A percentile compares a stretch with the other conserved stretches of the same genome.
Evolutionary conservation across 345 rosid genomes (phyloP).

Genomic region (Eutrema japonicum): DNA sequence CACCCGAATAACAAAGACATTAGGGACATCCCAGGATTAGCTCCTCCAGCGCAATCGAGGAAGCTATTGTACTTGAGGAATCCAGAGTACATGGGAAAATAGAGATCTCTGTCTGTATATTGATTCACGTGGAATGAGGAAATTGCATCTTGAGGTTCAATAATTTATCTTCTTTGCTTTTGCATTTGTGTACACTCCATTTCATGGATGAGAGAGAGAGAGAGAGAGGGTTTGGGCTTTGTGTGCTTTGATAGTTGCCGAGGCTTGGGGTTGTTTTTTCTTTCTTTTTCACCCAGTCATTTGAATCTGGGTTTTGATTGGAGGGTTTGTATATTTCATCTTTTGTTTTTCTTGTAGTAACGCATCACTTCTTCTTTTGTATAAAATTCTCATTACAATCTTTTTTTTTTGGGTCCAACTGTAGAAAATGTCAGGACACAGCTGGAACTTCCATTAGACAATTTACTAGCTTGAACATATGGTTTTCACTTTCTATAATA

Average conservation of each 20-base stretch:
- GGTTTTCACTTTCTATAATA: constrained; percentile 15
- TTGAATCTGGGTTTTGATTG: constrained; percentile 39
- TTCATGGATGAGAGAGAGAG: constrained; percentile 26
- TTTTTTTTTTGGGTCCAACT: not conserved
- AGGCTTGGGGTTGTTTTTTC: constrained; percentile 31
- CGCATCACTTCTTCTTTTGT: constrained; percentile 32
- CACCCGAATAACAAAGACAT: constrained; percentile 87
- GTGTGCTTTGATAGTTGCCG: constrained; percentile 38
- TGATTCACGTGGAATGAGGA: constrained; percentile 30
- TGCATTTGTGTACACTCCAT: constrained; percentile 26
- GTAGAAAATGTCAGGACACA: constrained; percentile 21
- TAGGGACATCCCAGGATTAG: constrained; percentile 97
- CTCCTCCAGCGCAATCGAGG: constrained; percentile 95
- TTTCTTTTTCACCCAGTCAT: constrained; percentile 5
- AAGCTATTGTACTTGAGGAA: constrained; percentile 67
- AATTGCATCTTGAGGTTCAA: constrained; percentile 37
- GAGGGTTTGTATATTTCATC: constrained; percentile 35
- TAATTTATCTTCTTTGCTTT: constrained; percentile 10
- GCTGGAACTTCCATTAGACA: constrained; percentile 7
- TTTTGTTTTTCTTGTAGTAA: not conserved
- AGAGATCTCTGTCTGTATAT: constrained; percentile 31
- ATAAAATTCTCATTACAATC: constrained; percentile 34
- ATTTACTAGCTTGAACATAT: not conserved
- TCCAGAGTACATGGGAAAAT: constrained; percentile 37
- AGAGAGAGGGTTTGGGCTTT: constrained; percentile 26